A percentile compares a stretch with the other conserved stretches of the same genome.
These are phyloP conservation scores for Komagataella phaffii DNA, from an alignment of 805 yeast species.

Conservation along the genomic window DNA sequence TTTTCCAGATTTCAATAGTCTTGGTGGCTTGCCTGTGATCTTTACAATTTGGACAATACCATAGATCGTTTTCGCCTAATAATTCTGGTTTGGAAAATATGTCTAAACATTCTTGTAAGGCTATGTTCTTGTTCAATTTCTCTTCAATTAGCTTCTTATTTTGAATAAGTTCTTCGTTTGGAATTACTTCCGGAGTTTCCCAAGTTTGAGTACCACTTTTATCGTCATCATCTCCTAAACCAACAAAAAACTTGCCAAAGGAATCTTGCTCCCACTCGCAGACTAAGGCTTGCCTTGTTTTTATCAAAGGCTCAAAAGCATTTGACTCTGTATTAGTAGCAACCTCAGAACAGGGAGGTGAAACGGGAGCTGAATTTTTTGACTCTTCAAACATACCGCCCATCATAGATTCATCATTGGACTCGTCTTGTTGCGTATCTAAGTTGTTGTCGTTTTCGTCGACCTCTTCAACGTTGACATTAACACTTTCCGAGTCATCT, in stretches of 20 bases:
- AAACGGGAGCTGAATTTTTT: background rate
- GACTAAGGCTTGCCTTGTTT: slow-evolving; percentile 27
- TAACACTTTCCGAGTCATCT: background rate
- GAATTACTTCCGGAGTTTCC: slow-evolving; percentile 33
- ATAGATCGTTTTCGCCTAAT: slow-evolving; percentile 75
- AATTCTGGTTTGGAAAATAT: slow-evolving; percentile 73
- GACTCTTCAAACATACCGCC: background rate
- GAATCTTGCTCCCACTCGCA: slow-evolving; percentile 53
- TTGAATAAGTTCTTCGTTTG: slow-evolving; percentile 42
- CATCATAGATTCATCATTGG: background rate
- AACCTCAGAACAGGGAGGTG: background rate
- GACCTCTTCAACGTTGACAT: background rate
- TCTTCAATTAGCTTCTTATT: slow-evolving; percentile 20
- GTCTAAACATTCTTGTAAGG: slow-evolving; percentile 62
- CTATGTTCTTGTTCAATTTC: slow-evolving; percentile 24
- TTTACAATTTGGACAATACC: slow-evolving; percentile 89
- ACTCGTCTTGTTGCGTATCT: background rate
- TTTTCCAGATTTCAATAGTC: slow-evolving; percentile 83
- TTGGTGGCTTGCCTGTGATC: slow-evolving; percentile 87
- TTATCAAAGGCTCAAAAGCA: slow-evolving; percentile 12
- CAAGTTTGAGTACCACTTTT: slow-evolving; percentile 41
- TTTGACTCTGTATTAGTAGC: slow-evolving; percentile 3
- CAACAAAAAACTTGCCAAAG: slow-evolving; percentile 39
- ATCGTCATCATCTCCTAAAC: slow-evolving; percentile 24
- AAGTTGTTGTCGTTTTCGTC: background rate